Evolutionary conservation across 805 yeast genomes (phyloP), one percentile per base, ranked within the genome.

Genomic region (Pichia ethanolica): DNA sequence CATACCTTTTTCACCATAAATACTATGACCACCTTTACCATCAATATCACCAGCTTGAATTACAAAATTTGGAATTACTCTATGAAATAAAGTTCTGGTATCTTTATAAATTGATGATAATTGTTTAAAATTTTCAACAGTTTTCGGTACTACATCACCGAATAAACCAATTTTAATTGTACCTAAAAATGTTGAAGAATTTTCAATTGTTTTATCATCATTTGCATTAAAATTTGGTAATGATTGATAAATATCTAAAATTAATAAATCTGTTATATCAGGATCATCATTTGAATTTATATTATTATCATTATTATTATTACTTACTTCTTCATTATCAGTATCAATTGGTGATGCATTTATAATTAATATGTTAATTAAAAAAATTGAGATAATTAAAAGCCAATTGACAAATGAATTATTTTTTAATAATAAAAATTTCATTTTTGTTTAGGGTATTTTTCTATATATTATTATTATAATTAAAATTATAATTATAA

Each of bases 11-110:
- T 53, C 49, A 25, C 54, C 55, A 66, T 81, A 86, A 58, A 88
- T 82, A 30, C 95, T 85, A 57, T 74, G 73, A 12, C 97, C 95
- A 28, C 95, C 96, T 48, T 78, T 73, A 13, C 91, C 90, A 56
- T 75, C 72, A 63, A 83, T 82, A 66, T 88, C 91, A 54, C 97
- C 97, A 50, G 96, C 95, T 70, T 87, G 95, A 57, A 89, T 76
- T 84, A 87, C 81, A 64, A 86, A 86, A 49, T 75, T 74, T 41
- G 79, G 73, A 54, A 86, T 82, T 45, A 89, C 80, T 53, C 90
- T 76, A 68, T 86, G 93, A 76, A 89, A 85, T 20, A 72, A 66
- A 5, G 88, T 77, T 3, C 50, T 37, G 4, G 38, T 49, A 53
- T 74, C 75, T 57, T 73, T 70, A 71, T 83, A 87, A 4, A 77